phyloP scores from a whole-genome alignment of 1,139 yeast genomes.

The Saccharomycopsis crataegensis region DNA sequence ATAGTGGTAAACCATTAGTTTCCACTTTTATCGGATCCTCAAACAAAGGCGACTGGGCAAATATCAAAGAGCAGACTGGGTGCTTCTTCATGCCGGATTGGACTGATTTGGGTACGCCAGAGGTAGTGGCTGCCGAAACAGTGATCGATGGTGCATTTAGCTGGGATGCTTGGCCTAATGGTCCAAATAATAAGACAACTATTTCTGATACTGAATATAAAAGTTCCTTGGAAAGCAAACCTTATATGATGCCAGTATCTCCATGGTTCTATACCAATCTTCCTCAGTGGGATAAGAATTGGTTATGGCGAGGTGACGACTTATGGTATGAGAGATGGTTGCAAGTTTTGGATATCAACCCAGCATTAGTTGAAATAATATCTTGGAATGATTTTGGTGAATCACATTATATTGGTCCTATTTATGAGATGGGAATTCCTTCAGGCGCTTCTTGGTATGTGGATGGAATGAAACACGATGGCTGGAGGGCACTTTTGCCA shows the following conservation, averaged over 20 bases:
- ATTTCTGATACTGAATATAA: background rate
- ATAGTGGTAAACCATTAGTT: background rate
- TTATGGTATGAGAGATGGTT: background rate
- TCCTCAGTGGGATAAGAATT: background rate
- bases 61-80: background rate
- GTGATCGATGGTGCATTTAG: background rate
- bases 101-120: background rate
- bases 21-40: background rate
- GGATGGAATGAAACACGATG: conserved; percentile 1
- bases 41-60: background rate
- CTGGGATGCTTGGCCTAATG: conserved; percentile 1
- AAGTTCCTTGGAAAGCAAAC: background rate
- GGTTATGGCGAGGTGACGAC: conserved; percentile 1
- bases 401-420: background rate
- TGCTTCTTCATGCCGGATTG: conserved; percentile 1
- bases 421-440: background rate
- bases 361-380: background rate
- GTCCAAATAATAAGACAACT: background rate
- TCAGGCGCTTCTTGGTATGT: background rate
- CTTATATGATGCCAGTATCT: background rate
- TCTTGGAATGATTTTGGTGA: background rate
- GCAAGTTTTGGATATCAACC: background rate
- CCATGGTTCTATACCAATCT: background rate
- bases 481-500: background rate
- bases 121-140: background rate